phyloP scores from a whole-genome alignment of 768 basidiomycete species.

The Kockovaella imperatae region DNA sequence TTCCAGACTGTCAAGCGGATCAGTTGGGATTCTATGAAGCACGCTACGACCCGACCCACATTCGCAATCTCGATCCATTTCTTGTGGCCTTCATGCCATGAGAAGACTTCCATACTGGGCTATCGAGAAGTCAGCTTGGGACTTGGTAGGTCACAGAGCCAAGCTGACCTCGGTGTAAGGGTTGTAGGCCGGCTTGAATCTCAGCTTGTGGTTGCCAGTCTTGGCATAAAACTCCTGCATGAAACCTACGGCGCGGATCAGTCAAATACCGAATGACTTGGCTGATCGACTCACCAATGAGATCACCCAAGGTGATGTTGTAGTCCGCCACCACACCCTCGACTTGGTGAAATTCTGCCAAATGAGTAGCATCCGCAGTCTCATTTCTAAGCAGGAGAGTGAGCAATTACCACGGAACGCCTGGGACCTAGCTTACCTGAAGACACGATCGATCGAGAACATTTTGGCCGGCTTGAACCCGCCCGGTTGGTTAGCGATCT shows the following conservation, averaged over 20 bases:
- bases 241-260: slow-evolving; percentile 57
- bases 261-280: not conserved
- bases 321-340: slow-evolving; percentile 97
- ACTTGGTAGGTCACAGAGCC: not conserved
- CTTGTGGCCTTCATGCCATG: slow-evolving; percentile 66
- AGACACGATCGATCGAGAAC: slow-evolving; percentile 96
- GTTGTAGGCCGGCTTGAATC: slow-evolving; percentile 99
- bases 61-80: slow-evolving; percentile 27
- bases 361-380: slow-evolving; percentile 93
- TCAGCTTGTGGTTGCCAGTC: slow-evolving; percentile 86
- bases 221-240: slow-evolving; percentile 98
- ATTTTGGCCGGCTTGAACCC: slow-evolving; percentile 87
- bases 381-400: slow-evolving; percentile 62
- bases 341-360: slow-evolving; percentile 99
- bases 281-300: slow-evolving; percentile 63
- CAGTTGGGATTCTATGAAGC: slow-evolving; percentile 1
- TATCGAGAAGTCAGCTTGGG: slow-evolving; percentile 8
- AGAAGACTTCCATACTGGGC: slow-evolving; percentile 79
- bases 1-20: slow-evolving; percentile 59
- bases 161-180: slow-evolving; percentile 83
- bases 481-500: slow-evolving; percentile 68
- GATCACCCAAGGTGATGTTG: slow-evolving; percentile 80
- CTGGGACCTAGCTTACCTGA: slow-evolving; percentile 48
- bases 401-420: not conserved
- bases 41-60: slow-evolving; percentile 6